Percentiles rank a stretch among this genome's conserved stretches.
These are phyloP conservation scores for Chlorophyllum brunneum DNA, from an alignment of 768 basidiomycete genomes.

Conservation along the genomic window DNA sequence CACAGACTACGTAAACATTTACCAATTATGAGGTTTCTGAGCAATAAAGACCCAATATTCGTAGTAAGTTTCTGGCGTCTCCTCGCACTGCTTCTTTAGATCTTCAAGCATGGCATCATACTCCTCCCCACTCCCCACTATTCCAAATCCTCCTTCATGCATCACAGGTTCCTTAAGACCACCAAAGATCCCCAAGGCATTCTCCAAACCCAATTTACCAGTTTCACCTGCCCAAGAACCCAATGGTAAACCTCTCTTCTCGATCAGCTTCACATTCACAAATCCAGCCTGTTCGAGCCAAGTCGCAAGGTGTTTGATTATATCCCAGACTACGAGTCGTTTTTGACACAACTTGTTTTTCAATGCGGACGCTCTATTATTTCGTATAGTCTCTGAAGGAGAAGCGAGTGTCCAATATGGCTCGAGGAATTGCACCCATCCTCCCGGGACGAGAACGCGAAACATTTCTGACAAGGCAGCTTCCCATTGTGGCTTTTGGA, in stretches of 20 bases:
- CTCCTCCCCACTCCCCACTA: not conserved
- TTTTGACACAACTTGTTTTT: not conserved
- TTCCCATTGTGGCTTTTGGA: conserved; percentile 3
- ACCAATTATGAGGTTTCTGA: not conserved
- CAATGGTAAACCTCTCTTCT: not conserved
- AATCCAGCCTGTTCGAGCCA: conserved; percentile 4
- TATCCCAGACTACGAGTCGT: conserved; percentile 1
- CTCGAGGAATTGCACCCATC: conserved; percentile 11
- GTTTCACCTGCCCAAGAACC: not conserved
- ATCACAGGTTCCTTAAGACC: not conserved
- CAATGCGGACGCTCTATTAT: not conserved
- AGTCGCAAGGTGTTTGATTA: not conserved
- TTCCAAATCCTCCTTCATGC: not conserved
- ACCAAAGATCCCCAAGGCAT: not conserved
- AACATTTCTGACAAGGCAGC: conserved; percentile 2
- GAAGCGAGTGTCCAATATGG: not conserved
- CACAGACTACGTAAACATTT: too few relatives aligned
- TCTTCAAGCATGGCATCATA: not conserved
- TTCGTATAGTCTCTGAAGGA: not conserved
- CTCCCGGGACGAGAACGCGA: conserved; percentile 9
- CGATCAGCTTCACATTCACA: conserved; percentile 1
- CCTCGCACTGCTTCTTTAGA: not conserved
- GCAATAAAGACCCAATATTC: not conserved
- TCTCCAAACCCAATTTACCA: not conserved
- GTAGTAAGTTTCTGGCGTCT: not conserved